Conservation (phyloP, 768 basidiomycete genomes). For the Kwoniella europaea region DNA sequence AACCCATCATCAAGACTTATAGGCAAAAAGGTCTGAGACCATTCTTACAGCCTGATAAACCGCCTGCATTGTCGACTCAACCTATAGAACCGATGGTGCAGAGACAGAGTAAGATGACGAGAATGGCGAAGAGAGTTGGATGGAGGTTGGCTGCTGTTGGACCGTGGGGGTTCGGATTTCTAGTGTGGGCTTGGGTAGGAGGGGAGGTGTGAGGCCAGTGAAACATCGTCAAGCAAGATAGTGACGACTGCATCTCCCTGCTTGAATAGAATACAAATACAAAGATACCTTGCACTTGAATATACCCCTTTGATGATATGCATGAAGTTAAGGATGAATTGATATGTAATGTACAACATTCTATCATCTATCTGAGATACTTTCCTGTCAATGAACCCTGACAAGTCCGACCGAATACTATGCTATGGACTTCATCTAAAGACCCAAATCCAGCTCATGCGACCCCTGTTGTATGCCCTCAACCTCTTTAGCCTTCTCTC, state of each 20-base stretch:
- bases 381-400: too few species aligned
- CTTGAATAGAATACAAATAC: background rate
- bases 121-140: slow-evolving; percentile 41
- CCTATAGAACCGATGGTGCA: slow-evolving; percentile 15
- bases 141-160: slow-evolving; percentile 54
- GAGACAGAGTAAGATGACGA: slow-evolving; percentile 9
- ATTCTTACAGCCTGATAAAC: slow-evolving; percentile 42
- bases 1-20: slow-evolving; percentile 33
- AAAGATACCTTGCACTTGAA: slow-evolving; percentile 16
- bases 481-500: slow-evolving; percentile 42
- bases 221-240: too few species aligned
- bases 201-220: slow-evolving; percentile 44
- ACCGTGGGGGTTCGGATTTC: slow-evolving; percentile 55
- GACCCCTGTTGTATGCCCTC: slow-evolving; percentile 28
- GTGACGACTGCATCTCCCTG: too few species aligned
- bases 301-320: slow-evolving; percentile 3
- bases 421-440: background rate
- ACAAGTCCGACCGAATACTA: background rate
- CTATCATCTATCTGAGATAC: too few species aligned
- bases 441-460: slow-evolving; percentile 10
- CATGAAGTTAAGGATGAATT: background rate
- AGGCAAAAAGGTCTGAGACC: slow-evolving; percentile 40
- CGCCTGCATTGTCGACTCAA: slow-evolving; percentile 15
- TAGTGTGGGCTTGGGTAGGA: slow-evolving; percentile 56
- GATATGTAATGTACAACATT: too few species aligned